A percentile compares a stretch with the other conserved stretches of the same genome.
phyloP scores from a whole-genome alignment of 345 rosid genomes.

The Eucalyptus polybractea region DNA sequence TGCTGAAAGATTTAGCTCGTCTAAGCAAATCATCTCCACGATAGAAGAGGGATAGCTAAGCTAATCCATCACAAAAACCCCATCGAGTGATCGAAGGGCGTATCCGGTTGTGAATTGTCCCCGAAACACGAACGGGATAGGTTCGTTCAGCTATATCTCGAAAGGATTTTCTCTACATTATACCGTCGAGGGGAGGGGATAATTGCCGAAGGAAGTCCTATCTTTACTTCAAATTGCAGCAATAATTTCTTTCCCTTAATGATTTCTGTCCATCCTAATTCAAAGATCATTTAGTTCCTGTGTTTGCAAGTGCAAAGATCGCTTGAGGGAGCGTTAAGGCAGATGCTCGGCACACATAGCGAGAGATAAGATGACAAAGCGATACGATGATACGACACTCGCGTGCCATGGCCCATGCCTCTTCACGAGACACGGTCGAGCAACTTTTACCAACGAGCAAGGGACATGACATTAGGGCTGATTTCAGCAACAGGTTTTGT shows the following conservation, averaged over 20 bases:
- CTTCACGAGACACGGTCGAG: not conserved
- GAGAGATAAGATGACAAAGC: not conserved
- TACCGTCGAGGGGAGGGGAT: not conserved
- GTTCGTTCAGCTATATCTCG: too few species aligned
- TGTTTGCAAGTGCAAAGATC: not conserved
- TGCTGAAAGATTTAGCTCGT: not conserved
- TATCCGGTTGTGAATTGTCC: not conserved
- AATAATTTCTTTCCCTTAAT: not conserved
- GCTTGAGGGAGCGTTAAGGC: not conserved
- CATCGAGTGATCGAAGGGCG: not conserved
- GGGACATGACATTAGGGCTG: not conserved
- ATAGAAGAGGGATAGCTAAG: not conserved
- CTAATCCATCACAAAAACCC: not conserved
- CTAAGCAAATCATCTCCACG: not conserved
- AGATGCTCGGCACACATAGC: not conserved
- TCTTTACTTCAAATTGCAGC: not conserved
- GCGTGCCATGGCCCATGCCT: not conserved
- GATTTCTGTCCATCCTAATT: not conserved
- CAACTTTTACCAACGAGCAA: not conserved
- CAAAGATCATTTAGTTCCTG: not conserved
- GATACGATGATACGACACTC: not conserved
- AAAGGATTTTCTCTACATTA: not conserved
- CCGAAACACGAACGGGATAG: not conserved
- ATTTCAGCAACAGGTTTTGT: not conserved
- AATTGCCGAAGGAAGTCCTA: not conserved